phyloP scores from a whole-genome alignment of 495 filamentous ascomycete genomes.

The Trichocladium antarcticum region DNA sequence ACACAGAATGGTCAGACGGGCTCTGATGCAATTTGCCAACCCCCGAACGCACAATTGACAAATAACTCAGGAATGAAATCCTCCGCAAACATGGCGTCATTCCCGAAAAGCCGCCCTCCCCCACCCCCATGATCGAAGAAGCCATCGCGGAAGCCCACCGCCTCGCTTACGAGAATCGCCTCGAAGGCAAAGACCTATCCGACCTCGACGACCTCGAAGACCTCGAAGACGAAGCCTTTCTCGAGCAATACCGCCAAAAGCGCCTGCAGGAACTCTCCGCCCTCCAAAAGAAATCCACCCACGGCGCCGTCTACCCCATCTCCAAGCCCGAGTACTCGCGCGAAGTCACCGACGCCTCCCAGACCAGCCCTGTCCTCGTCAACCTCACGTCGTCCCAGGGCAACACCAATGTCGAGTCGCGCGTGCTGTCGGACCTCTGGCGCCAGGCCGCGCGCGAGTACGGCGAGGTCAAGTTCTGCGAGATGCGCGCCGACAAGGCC shows the following conservation, averaged over 20 bases:
- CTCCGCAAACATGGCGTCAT: conserved; percentile 93
- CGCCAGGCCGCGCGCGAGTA: conserved; percentile 67
- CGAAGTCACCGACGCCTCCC: conserved; percentile 87
- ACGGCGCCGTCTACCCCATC: conserved; percentile 84
- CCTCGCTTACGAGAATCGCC: conserved; percentile 75
- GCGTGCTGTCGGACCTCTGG: conserved; percentile 79
- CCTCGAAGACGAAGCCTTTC: conserved; percentile 78
- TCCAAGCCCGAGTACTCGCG: conserved; percentile 85
- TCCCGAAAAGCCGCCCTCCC: conserved; percentile 88
- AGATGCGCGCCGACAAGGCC: conserved; percentile 84
- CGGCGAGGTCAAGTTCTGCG: conserved; percentile 94
- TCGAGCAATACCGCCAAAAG: conserved; percentile 76
- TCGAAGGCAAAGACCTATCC: conserved; percentile 87
- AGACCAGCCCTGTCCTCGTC: conserved; percentile 62
- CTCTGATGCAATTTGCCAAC: neutral
- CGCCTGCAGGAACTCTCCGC: conserved; percentile 68
- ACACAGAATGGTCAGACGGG: conserved; percentile 79
- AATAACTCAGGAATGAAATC: conserved; percentile 78
- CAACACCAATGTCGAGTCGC: conserved; percentile 71
- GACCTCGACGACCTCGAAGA: conserved; percentile 92
- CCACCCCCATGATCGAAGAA: conserved; percentile 90
- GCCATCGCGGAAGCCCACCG: conserved; percentile 72
- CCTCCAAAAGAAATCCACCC: conserved; percentile 60
- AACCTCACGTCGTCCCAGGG: conserved; percentile 63
- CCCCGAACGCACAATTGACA: conserved; percentile 1